Conservation (phyloP, 306 rosid genomes). For the Prunus persica region Prunus_persica_NCBIv2 NC_034014.1:27038001-27038500, state of each 20-base stretch:
- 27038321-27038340: neutral
- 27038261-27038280: neutral
- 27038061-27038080: neutral
- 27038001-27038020: neutral
- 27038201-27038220: neutral
- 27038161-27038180: conserved; percentile 34
- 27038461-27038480: neutral
- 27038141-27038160: conserved; percentile 19
- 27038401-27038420: neutral
- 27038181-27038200: conserved; percentile 32
- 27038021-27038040: neutral
- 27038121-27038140: conserved; percentile 1
- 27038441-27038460: neutral
- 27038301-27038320: neutral
- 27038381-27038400: neutral
- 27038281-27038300: neutral
- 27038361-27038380: neutral
- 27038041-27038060: neutral
- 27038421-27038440: neutral
- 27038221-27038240: neutral
- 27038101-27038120: conserved; percentile 4
- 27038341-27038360: neutral
- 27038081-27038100: conserved; percentile 12
- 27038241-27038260: neutral
- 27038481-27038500: neutral